A percentile compares a stretch with the other conserved stretches of the same genome.
These are phyloP conservation scores for Boehmeria nivea DNA, from an alignment of 306 rosid species.

Conservation along the genomic window DNA sequence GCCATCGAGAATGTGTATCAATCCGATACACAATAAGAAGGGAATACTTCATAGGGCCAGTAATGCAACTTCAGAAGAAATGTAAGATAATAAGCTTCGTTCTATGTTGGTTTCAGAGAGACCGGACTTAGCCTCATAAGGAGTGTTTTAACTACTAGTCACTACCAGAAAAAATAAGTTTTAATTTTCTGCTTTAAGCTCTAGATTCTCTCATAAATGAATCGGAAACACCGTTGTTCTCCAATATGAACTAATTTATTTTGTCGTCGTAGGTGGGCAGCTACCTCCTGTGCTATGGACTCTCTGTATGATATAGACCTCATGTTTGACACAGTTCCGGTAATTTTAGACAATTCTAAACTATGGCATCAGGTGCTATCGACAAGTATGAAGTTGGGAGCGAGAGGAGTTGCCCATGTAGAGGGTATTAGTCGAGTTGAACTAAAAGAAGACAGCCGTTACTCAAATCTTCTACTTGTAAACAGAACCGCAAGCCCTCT, in stretches of 20 bases:
- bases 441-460: constrained; percentile 54
- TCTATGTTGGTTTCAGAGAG: constrained; percentile 6
- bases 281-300: constrained; percentile 81
- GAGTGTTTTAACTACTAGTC: background rate
- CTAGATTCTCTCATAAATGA: background rate
- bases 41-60: constrained; percentile 63
- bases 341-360: constrained; percentile 82
- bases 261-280: constrained; percentile 60
- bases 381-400: constrained; percentile 77
- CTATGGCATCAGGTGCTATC: constrained; percentile 66
- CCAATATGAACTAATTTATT: constrained; percentile 23
- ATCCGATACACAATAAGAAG: constrained; percentile 83
- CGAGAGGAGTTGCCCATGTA: constrained; percentile 66
- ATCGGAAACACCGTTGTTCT: background rate
- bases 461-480: constrained; percentile 66
- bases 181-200: background rate
- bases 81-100: constrained; percentile 29
- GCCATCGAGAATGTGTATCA: constrained; percentile 96
- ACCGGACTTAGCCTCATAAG: background rate
- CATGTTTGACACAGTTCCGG: constrained; percentile 69
- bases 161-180: background rate
- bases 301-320: constrained; percentile 68
- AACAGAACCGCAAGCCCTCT: constrained; percentile 93
- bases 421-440: constrained; percentile 48
- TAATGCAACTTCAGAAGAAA: constrained; percentile 59